Evolutionary conservation across 192 early-diverging fungal species (phyloP), one percentile per base, ranked within the genome.

Genomic region (Entomortierella beljakovae): DNA sequence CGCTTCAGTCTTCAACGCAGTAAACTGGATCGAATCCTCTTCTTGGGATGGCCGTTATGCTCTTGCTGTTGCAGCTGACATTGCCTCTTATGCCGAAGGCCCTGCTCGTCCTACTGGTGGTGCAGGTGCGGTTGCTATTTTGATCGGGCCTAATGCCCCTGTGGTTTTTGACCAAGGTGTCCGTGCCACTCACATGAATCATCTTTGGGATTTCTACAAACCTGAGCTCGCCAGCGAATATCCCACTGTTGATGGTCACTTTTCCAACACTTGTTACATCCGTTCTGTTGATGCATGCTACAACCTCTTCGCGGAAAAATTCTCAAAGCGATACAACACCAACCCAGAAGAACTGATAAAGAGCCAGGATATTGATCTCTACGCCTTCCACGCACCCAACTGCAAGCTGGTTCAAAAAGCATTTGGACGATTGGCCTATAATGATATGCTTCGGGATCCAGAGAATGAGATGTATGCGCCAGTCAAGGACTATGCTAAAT

Each of bases 161-260:
- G 82, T 99, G 40, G 96, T 97, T 32, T 87, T 98, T 81, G 98
- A 99, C 84, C 88, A 85, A 31, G 90, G 86, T 70, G 85, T 98
- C 48, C 91, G 97, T 38, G 82, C 89, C 49, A 96, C 96, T 32
- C 93, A 97, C 83, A 97, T 99, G 94, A 94, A 96, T 80, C 95
- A 99, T 84, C 92, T 91, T 46, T 99, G 95, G 84, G 98, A 99
- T 72, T 99, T 99, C 68, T 99, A 98, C 91, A 99, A 99, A 92
- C 97, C 98, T 62, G 91, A 99, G 87, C 88, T 98, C 71, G 91
- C 92, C 63, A 96, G 94, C 62, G 98, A 99, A 84, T 99, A 94
- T 87, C 98, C 98, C 56, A 92, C 91, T 37, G 98, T 99, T 52
- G 98, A 99, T 81, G 98, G 98, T 8, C 93, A 95, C 35, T 91